Conservation (phyloP, 2,329 filamentous ascomycete genomes). For the Capronia americana region DNA sequence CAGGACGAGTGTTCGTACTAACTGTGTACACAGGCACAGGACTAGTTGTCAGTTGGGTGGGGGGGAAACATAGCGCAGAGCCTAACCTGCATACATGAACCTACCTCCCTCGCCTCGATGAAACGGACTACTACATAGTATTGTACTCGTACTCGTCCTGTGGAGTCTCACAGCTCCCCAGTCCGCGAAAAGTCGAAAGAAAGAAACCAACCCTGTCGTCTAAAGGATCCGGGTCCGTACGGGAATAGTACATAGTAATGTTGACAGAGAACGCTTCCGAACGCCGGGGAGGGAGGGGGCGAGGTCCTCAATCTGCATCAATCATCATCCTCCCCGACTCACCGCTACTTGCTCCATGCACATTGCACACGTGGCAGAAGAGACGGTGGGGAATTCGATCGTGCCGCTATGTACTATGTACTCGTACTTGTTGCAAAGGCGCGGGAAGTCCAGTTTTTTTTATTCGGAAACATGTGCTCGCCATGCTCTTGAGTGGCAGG, state of each 20-base stretch:
- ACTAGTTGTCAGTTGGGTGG: background rate
- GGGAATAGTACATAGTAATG: too few relatives aligned
- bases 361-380: background rate
- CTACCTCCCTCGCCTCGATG: background rate
- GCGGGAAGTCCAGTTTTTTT: background rate
- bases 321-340: background rate
- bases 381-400: background rate
- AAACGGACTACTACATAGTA: background rate
- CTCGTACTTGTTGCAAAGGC: too few relatives aligned
- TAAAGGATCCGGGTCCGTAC: background rate
- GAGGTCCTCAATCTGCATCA: background rate
- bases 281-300: too few relatives aligned
- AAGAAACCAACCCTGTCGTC: background rate
- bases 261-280: background rate
- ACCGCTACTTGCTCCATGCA: background rate
- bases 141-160: background rate
- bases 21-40: background rate
- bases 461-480: background rate
- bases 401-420: background rate
- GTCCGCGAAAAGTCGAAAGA: background rate
- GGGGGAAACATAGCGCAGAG: background rate
- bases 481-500: background rate
- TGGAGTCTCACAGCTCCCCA: background rate
- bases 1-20: background rate
- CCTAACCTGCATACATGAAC: background rate